Conservation (phyloP, 768 basidiomycete species). For the Hortiboletus campestris region DNA sequence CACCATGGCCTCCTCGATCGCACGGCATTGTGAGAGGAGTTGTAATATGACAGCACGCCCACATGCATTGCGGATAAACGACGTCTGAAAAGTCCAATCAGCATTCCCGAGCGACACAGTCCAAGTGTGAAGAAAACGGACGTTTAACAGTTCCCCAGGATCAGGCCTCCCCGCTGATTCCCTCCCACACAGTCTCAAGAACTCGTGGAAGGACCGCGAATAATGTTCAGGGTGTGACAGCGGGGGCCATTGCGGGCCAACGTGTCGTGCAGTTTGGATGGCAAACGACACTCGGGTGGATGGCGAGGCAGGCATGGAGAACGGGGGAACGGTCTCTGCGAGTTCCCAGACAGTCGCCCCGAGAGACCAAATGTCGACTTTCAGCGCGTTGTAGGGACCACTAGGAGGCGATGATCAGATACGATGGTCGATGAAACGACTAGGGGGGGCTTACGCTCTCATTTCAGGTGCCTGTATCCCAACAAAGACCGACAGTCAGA, state of each 20-base stretch:
- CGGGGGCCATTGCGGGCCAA: slow-evolving; percentile 65
- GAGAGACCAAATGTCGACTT: slow-evolving; percentile 78
- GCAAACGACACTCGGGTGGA: slow-evolving; percentile 16
- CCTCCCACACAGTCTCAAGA: slow-evolving; percentile 64
- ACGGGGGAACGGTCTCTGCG: slow-evolving; percentile 73
- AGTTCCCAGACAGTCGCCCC: slow-evolving; percentile 86
- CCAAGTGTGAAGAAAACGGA: slow-evolving; percentile 29
- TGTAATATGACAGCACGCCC: slow-evolving; percentile 67
- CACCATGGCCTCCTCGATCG: slow-evolving; percentile 53
- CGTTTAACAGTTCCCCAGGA: slow-evolving; percentile 57
- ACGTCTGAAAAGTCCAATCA: slow-evolving; percentile 39
- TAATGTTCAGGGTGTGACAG: slow-evolving; percentile 56
- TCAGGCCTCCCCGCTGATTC: slow-evolving; percentile 55
- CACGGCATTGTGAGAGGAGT: slow-evolving; percentile 62
- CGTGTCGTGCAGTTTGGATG: slow-evolving; percentile 41
- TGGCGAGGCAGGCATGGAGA: slow-evolving; percentile 42
- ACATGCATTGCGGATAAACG: slow-evolving; percentile 67
- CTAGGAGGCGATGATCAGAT: slow-evolving; percentile 33
- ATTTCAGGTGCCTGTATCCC: slow-evolving; percentile 66
- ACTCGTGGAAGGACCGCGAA: slow-evolving; percentile 71
- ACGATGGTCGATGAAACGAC: not conserved
- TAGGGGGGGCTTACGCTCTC: slow-evolving; percentile 51
- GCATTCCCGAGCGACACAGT: not conserved
- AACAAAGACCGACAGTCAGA: not conserved
- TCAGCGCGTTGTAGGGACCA: slow-evolving; percentile 68